Base-by-base conservation (phyloP, 2,329 filamentous ascomycete species). In the Phaeoacremonium minimum region DNA sequence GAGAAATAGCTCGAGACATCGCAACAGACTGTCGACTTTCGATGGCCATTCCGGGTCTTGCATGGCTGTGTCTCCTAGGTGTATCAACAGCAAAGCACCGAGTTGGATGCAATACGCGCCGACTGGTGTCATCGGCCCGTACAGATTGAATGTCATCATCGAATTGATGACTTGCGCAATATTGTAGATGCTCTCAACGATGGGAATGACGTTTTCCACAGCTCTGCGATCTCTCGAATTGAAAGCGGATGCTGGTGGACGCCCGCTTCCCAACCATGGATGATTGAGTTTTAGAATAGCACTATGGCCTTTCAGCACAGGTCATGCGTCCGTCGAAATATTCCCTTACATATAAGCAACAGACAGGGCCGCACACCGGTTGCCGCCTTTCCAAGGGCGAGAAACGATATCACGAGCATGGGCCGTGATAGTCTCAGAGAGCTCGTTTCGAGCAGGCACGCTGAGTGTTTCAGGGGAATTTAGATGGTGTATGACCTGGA, bases 241-340 rank as follows among this genome's bases (percentile, higher is more conserved):
- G 19, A 36, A 26, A 7, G 33, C 28, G 28, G 29, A 8, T 17
- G 38, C 33, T 7, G 40, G 18, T 12, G 16, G 30, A 11, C 32
- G 36, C 12, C 37, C 41, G 19, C 42, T 28, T 16, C 48, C 41
- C 18, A 56, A 42, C n/a, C 45, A 41, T 12, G 48, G 45, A 15
- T 52, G 44, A 38, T 53, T 51, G 42, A 55, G 42, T 41, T 52
- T 55, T 46, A 56, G 48, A 15, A 56, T 40, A 30, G 51, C 46
- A 36, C 51, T 55, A 35, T 18, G 26, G 19, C 15, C 28, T 29
- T n/a, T n/a, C n/a, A n/a, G n/a, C n/a, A n/a, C n/a, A n/a, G n/a
- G n/a, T n/a, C n/a, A n/a, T n/a, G n/a, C n/a, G n/a, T n/a, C n/a
- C 38, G 41, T 48, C 37, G 46, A 45, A 22, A 35, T 26, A 38